Base-by-base conservation (phyloP, 108 stramenopile species). In the Craspedostauros australis region DNA sequence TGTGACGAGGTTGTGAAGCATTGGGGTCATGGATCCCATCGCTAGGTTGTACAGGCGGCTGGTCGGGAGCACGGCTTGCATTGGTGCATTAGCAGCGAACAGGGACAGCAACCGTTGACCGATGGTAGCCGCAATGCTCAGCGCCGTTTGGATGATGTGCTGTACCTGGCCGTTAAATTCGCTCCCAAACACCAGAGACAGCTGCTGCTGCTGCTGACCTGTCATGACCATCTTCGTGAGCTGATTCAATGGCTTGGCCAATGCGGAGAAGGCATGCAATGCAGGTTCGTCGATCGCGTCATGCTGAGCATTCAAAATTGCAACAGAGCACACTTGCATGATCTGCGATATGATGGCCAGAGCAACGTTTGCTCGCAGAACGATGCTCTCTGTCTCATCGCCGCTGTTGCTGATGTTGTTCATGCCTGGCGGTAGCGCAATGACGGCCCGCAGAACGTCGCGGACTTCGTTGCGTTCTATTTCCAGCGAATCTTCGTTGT, bases 401-500 rank as follows among this genome's bases (percentile, higher is more conserved):
- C n/a, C n/a, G n/a, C n/a, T n/a, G n/a, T n/a, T n/a, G n/a, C n/a
- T n/a, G n/a, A n/a, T n/a, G n/a, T n/a, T n/a, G n/a, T n/a, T n/a
- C n/a, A n/a, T n/a, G n/a, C n/a, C n/a, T n/a, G n/a, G n/a, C n/a
- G n/a, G n/a, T n/a, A n/a, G n/a, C n/a, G n/a, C n/a, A n/a, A n/a
- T n/a, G n/a, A n/a, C n/a, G n/a, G n/a, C n/a, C 7, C 90, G 77
- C 5, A 79, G 40, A 7, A 91, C 58, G 55, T 91, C 90, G 21
- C 90, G 62, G 2, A 91, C 69, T 34, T 91, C 90, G 31, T 88
- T 91, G 26, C 84, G 39, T 46, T 87, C 83, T 30, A 73, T 83
- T 64, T 91, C 90, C n/a, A 81, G 14, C n/a, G 87, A 86, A 43
- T 91, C 90, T 37, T 86, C 84, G 27, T 64, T 83, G 29, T 77